Evolutionary conservation across 2,329 filamentous ascomycete species (phyloP), one percentile per base, ranked within the genome.

Genomic region (Cercospora sojina): DNA sequence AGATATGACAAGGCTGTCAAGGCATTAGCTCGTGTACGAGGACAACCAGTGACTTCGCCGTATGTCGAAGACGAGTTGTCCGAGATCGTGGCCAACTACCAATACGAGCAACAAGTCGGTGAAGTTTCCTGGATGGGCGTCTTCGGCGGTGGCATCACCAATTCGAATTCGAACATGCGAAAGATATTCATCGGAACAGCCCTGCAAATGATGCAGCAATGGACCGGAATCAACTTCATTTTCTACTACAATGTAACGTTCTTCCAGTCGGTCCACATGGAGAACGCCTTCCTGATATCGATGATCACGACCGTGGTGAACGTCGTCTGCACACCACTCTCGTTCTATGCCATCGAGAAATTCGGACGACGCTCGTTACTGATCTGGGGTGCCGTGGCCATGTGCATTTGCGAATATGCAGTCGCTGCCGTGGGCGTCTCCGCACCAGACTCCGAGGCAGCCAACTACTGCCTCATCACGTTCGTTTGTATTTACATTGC

Each of bases 211-310:
- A 80, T 83, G 75, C 82, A 84, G 70, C 82, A 84, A 71, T 81
- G 86, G 86, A 93, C 91, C n/a, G 92, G 92, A 82, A 91, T 96
- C 81, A 96, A 96, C 85, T 96, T 95, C 82, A 92, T 96, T 83
- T 95, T 78, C 72, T 78, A 76, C 69, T 73, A 71, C 66, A 66
- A 64, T 55, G 93, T 91, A 29, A 88, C 90, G 65, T 96, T 96
- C 87, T 92, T 96, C 83, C 82, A 91, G 80, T 87, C 88, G 25
- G 88, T 91, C 27, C 89, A 90, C 70, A 90, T 96, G 73, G 73
- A 79, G 63, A 89, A 96, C 82, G 84, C 88, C 31, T 97, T 97
- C 86, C 79, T 96, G 70, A 92, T 96, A 75, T 90, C 88, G 67
- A 86, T 96, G 77, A 86, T 96, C 81, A 95, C 92, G 76, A 96